Base-by-base conservation (phyloP, 2,329 filamentous ascomycete species). In the Alternaria arborescens region DNA sequence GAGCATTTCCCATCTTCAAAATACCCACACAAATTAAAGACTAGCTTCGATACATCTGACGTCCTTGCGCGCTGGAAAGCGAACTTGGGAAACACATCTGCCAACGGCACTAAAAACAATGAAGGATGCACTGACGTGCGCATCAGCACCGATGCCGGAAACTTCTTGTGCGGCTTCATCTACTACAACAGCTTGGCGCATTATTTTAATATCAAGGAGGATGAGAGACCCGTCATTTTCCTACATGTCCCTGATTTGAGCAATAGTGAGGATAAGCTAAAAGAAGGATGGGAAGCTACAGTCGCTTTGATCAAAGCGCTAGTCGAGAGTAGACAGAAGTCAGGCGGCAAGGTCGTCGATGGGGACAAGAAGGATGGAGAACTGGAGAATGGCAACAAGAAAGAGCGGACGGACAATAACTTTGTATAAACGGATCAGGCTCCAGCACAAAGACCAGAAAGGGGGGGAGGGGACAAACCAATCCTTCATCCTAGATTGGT, bases 131-230 rank as follows among this genome's bases (percentile, higher is more conserved):
- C 73, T 0, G 75, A 77, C 61, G 72, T 78, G 6, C 64, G 74
- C 2, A 52, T 70, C 2, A 73, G 69, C 12, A 64, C 64, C 3
- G 74, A 79, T 55, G 72, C 77, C 1, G 75, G 77, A 3, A 78
- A 78, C 30, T 78, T 77, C 50, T 32, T 79, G 56, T 79, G 77
- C 16, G 77, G 75, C 0, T 78, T 79, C 52, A 76, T 76, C 5
- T 78, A 79, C 61, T 78, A 71, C 28, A 76, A 75, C 42, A 72
- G 71, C 10, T 58, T 79, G 8, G 75, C 74, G 34, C 70, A 74
- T 38, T 78, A 70, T 40, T 72, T 67, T 26, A 32, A 50, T 5
- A 53, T 70, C 18, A 62, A 65, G 11, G 55, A 68, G 8, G 64
- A 66, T 0, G 66, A 74, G 36, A 60, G 64, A n/a, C 76, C 76